These are phyloP conservation scores for Verticillium nubilum DNA, from an alignment of 2,329 filamentous ascomycete species.

Conservation along the genomic window DNA sequence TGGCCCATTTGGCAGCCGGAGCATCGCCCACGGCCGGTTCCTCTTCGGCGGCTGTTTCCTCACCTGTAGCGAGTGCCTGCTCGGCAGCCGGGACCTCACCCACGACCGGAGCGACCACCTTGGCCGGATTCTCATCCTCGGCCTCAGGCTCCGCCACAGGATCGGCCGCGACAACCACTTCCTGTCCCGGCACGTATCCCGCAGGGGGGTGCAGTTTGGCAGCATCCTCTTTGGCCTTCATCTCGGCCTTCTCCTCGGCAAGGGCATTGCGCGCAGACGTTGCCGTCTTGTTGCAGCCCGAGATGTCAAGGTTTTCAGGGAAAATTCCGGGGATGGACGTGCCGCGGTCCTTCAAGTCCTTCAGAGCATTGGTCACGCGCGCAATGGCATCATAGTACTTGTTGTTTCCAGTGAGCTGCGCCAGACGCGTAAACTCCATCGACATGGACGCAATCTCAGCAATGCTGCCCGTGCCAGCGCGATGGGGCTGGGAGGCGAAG, in stretches of 20 bases:
- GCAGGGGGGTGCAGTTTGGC: background rate
- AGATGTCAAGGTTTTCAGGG: conserved; percentile 70
- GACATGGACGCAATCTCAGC: conserved; percentile 76
- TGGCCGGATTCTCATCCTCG: background rate
- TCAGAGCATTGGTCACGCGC: conserved; percentile 74
- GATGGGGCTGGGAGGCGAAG: conserved; percentile 56
- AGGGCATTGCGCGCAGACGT: conserved; percentile 16
- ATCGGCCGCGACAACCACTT: background rate
- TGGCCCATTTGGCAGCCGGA: background rate
- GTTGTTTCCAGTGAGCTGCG: conserved; percentile 73
- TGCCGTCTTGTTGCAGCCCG: conserved; percentile 64
- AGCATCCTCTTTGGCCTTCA: conserved; percentile 16
- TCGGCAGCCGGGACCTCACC: background rate
- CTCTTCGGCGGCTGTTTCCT: background rate
- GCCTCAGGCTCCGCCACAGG: background rate
- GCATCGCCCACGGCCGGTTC: background rate
- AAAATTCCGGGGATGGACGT: conserved; percentile 75
- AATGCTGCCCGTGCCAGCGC: conserved; percentile 52
- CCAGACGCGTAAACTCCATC: conserved; percentile 84
- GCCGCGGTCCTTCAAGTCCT: conserved; percentile 64
- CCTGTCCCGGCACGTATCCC: background rate
- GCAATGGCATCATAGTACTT: conserved; percentile 90
- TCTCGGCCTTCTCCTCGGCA: conserved; percentile 27
- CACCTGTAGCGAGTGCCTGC: background rate
- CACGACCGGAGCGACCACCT: too few species aligned